Percentiles rank a stretch among this genome's conserved stretches.
phyloP scores from a whole-genome alignment of 2,329 filamentous ascomycete species.

The Trichophyton schoenleinii region DNA sequence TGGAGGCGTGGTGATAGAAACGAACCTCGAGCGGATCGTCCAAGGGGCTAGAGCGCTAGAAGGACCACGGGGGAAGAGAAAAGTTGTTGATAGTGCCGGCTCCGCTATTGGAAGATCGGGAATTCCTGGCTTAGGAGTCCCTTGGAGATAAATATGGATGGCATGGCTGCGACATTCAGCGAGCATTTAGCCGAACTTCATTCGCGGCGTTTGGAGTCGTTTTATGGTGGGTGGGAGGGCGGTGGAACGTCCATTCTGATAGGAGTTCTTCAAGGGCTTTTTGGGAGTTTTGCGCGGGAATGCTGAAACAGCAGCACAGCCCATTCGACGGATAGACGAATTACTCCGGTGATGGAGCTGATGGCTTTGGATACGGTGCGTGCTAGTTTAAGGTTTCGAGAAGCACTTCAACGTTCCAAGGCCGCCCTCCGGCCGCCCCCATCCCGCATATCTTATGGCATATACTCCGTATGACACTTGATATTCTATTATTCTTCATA shows the following conservation, averaged over 20 bases:
- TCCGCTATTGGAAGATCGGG: conserved; percentile 26
- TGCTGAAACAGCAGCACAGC: neutral
- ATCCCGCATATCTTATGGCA: neutral
- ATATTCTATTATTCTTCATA: neutral
- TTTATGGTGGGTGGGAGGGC: neutral
- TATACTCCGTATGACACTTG: neutral
- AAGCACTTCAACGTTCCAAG: neutral
- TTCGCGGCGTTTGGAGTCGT: neutral
- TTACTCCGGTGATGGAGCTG: neutral
- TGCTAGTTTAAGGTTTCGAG: neutral
- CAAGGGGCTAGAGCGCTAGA: conserved; percentile 56
- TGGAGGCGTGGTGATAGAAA: conserved; percentile 88
- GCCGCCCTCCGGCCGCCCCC: neutral
- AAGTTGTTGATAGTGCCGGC: conserved; percentile 32
- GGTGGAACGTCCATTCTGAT: neutral
- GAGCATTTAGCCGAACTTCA: neutral
- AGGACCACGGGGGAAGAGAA: conserved; percentile 31
- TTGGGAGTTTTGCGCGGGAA: too few species aligned
- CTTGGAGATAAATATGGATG: conserved; percentile 21
- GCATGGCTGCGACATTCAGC: neutral
- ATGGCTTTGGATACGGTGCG: neutral
- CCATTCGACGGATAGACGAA: neutral
- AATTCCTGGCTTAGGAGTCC: conserved; percentile 28
- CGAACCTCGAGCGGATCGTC: conserved; percentile 75
- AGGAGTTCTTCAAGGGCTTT: neutral